Base-by-base conservation (phyloP, 768 basidiomycete genomes). In the Lactifluus subvellereus region DNA sequence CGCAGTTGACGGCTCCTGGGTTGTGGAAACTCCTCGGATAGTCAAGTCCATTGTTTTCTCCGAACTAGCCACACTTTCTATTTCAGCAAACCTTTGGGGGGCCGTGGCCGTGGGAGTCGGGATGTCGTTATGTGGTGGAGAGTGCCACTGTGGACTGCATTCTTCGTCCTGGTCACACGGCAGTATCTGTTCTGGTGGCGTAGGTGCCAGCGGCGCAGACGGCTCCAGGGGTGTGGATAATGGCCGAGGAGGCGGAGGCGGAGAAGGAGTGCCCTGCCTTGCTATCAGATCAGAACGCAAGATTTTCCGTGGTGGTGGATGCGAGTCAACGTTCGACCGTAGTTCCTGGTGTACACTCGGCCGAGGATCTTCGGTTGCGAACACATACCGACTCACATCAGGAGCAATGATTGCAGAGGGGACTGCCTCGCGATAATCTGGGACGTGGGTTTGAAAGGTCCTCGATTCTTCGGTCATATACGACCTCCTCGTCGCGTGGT, bases 401-500 rank as follows among this genome's bases (percentile, higher is more conserved):
- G 42, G 33, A 20, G 38, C 22, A 22, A 52, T 8, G 22, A 10
- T 37, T 5, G 61, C 30, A 30, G 62, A 59, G 27, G 32, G 48
- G 33, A 27, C 35, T 43, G 51, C 16, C 30, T 55, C 58, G 11
- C 54, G 54, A 55, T 59, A 45, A 54, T 47, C 30, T 37, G 53
- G 48, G 32, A 37, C 22, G 33, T 43, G 54, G 9, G 48, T 13
- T 33, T 32, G 58, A 32, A 51, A 30, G 5, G 62, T 5, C 18
- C 30, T 9, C 22, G 22, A 11, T 45, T 60, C 58, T 59, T 64
- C 62, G 35, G 33, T 22, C 33, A 37, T 14, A 47, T 43, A n/a
- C 37, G 54, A 59, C 42, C 32, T 54, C 55, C 62, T 54, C 18
- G 30, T 4, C 22, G 33, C 33, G 33, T 40, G 57, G 18, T 64